Percentiles rank a stretch among this genome's conserved stretches.
These are phyloP conservation scores for Herpotrichia juniperi DNA, from an alignment of 2,329 filamentous ascomycete species.

Conservation along the genomic window DNA sequence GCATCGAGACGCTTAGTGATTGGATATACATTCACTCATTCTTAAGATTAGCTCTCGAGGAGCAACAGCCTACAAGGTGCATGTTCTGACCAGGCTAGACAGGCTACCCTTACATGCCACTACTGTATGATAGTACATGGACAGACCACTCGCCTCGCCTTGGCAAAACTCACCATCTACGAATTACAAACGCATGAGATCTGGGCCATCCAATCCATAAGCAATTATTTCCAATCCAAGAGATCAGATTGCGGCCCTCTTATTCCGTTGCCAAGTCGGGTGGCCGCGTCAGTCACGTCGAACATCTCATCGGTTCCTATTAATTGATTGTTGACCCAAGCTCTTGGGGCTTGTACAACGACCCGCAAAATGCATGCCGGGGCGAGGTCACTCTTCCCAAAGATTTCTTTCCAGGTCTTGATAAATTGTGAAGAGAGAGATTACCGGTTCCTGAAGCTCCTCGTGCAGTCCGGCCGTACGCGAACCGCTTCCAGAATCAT, in stretches of 20 bases:
- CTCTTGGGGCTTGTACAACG: neutral
- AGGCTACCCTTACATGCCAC: constrained; percentile 3
- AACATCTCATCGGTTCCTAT: neutral
- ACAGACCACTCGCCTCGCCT: constrained; percentile 14
- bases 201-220: constrained; percentile 28
- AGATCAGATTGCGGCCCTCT: constrained; percentile 6
- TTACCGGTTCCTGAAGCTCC: neutral
- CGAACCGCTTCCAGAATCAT: neutral
- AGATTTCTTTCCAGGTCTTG: neutral
- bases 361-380: neutral
- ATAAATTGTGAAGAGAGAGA: neutral
- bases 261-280: constrained; percentile 21
- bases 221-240: constrained; percentile 15
- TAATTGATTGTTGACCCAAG: neutral
- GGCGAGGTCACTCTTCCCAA: neutral
- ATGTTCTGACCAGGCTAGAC: constrained; percentile 12
- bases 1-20: constrained; percentile 11
- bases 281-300: constrained; percentile 11
- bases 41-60: neutral
- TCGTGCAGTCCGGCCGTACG: neutral
- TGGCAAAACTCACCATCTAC: constrained; percentile 17
- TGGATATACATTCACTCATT: constrained; percentile 12
- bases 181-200: constrained; percentile 32
- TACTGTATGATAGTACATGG: no score
- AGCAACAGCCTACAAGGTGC: neutral